Base-by-base conservation (phyloP, 371 early-diverging fungal genomes). In the Amoeboaphelidium protococcarum region DNA sequence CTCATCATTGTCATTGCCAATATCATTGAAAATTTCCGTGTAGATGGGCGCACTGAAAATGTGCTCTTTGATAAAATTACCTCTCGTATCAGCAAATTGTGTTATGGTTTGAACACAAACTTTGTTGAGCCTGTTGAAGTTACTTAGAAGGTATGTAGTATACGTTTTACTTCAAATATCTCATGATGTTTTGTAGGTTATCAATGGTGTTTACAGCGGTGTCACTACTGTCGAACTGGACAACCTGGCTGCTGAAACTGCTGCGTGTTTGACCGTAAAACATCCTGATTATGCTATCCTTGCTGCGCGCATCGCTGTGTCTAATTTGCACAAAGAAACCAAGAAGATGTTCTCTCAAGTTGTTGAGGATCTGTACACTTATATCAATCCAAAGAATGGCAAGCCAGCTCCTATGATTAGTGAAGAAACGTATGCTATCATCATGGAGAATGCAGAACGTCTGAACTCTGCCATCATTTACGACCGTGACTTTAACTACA, bases 221-320 rank as follows among this genome's bases (percentile, higher is more conserved):
- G 90, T 94, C 44, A 83, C 83, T 13, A 94, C 95, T 0, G 76
- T 81, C 16, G 92, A 91, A 64, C 72, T 94, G 27, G 95, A 94
- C 63, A 94, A 89, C 62, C 72, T 94, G 23, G 89, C 92, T 20
- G 89, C 95, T 31, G 95, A 94, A 62, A 94, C 91, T 2, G 81
- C 88, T 3, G 95, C 92, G 0, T 88, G 89, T 55, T 71, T 90
- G 78, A 94, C 92, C 2, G 65, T 60, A 53, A 80, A 78, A 54
- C 96, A 97, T 61, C 95, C 97, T 1, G 92, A 98, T 62, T 99
- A 94, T 65, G 89, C 90, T 21, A 68, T 80, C 24, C 74, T 99
- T 13, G 97, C 98, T 42, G 90, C 97, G 22, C 81, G 96, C 47
- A 92, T 98, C 54, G 87, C 88, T 26, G 72, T 95, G n/a, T 85